Evolutionary conservation across 2,329 filamentous ascomycete genomes (phyloP).

Genomic region (Talaromyces sp.): DNA sequence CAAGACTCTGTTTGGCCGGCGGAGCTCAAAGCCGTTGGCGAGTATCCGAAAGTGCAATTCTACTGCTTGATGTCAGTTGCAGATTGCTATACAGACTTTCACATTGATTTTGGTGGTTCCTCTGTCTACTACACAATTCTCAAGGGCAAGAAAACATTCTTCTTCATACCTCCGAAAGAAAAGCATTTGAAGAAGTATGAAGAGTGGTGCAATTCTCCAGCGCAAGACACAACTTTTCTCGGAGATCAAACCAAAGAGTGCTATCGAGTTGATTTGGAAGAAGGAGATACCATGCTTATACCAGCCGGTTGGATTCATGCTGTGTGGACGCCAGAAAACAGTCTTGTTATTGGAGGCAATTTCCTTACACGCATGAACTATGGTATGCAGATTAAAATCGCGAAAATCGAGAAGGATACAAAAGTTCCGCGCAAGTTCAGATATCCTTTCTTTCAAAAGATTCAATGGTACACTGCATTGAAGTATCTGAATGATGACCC

Average conservation of each 20-base stretch:
- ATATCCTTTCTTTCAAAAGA: slow-evolving; percentile 66
- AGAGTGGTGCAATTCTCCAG: slow-evolving; percentile 65
- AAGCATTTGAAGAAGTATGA: slow-evolving; percentile 68
- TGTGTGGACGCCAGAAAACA: slow-evolving; percentile 68
- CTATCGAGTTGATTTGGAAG: slow-evolving; percentile 62
- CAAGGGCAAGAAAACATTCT: slow-evolving; percentile 67
- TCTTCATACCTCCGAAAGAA: slow-evolving; percentile 67
- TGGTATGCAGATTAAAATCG: slow-evolving; percentile 63
- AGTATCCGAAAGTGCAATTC: slow-evolving; percentile 63
- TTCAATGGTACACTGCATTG: slow-evolving; percentile 66
- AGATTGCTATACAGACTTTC: slow-evolving; percentile 69
- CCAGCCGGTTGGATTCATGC: slow-evolving; percentile 70
- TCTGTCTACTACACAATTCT: slow-evolving; percentile 69
- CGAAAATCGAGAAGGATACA: slow-evolving; percentile 65
- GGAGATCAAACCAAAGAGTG: slow-evolving; percentile 64
- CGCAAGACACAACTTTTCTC: slow-evolving; percentile 64
- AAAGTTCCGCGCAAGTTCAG: slow-evolving; percentile 64
- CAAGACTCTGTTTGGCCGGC: slow-evolving; percentile 52
- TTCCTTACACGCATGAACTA: slow-evolving; percentile 65
- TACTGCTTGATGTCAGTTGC: slow-evolving; percentile 69
- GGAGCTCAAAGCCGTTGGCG: slow-evolving; percentile 52
- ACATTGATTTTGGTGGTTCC: slow-evolving; percentile 69
- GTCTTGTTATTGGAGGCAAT: slow-evolving; percentile 68
- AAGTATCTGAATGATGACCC: slow-evolving; percentile 64
- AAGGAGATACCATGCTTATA: slow-evolving; percentile 68